A percentile compares a stretch with the other conserved stretches of the same genome.
These are phyloP conservation scores for Ophiostoma triangulosporum DNA, from an alignment of 2,329 filamentous ascomycete genomes.

Conservation along the genomic window DNA sequence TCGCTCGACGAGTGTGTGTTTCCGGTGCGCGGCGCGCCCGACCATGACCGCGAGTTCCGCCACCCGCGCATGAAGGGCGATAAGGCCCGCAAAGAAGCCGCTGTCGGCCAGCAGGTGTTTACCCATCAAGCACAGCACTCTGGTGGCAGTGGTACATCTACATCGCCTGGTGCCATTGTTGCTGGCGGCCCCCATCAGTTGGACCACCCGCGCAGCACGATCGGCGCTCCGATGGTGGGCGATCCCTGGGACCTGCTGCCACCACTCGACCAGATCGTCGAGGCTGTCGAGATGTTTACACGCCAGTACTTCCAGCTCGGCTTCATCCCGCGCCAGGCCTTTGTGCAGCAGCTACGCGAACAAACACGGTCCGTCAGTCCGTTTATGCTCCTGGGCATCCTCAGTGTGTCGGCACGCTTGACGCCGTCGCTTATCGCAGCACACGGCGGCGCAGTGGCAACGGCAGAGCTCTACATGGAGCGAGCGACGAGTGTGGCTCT, in stretches of 20 bases:
- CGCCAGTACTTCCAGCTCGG: conserved; percentile 45
- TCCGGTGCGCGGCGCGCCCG: conserved; percentile 37
- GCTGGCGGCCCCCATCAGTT: not conserved
- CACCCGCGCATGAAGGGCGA: conserved; percentile 39
- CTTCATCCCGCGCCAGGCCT: conserved; percentile 41
- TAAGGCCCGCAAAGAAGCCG: conserved; percentile 24
- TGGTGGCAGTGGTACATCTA: not conserved
- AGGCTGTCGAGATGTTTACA: conserved; percentile 39
- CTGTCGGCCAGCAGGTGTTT: not conserved
- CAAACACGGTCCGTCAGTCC: conserved; percentile 35
- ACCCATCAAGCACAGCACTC: not conserved
- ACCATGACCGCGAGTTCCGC: conserved; percentile 41
- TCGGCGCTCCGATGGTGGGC: not conserved
- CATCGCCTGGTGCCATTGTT: conserved; percentile 7
- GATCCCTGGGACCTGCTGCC: conserved; percentile 39
- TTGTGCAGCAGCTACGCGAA: conserved; percentile 32
- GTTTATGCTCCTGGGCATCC: conserved; percentile 41
- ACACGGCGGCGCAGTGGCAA: conserved; percentile 37
- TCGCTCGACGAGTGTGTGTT: conserved; percentile 36
- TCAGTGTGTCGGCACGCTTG: conserved; percentile 43
- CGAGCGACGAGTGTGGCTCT: conserved; percentile 33
- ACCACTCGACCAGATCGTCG: conserved; percentile 34
- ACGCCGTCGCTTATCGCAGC: conserved; percentile 33
- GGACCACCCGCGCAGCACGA: not conserved
- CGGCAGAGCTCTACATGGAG: conserved; percentile 40